Evolutionary conservation across 2,329 filamentous ascomycete species (phyloP), one percentile per base, ranked within the genome.

Genomic region (Colletotrichum plurivorum): DNA sequence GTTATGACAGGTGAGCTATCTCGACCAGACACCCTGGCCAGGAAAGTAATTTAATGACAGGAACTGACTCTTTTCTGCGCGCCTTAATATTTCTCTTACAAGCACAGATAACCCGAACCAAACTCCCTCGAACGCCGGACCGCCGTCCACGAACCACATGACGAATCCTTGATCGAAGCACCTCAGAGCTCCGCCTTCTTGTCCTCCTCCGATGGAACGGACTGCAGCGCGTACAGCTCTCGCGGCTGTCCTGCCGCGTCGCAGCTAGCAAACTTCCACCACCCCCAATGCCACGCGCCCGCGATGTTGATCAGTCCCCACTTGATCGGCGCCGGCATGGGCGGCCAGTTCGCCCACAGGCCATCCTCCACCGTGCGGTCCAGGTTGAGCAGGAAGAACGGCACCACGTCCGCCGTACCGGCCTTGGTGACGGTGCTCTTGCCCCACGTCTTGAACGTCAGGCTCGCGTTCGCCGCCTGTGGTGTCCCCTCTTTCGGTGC

Each of bases 251-350:
- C 89, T 0, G 78, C 75, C 4, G 81, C 78, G 73, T 89, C 85
- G 73, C 89, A 92, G 73, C 89, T 91, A 39, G 88, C 83, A 81
- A 91, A 92, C 79, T 85, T 89, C 89, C 90, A 92, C 84, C 86
- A 87, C 3, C 83, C 81, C 43, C 83, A 84, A 72, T 90, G 83
- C 78, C 84, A 86, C 43, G 85, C 82, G 2, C 88, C 89, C 2
- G 82, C 88, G 51, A 91, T 77, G 73, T 90, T 90, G 43, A 87
- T 82, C 70, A 92, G 73, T 0, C 84, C 85, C 88, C 88, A 92
- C 63, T 84, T 83, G 68, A 91, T 83, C 3, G 87, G 84, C 5
- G 81, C 83, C 1, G 89, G 89, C 81, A 92, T 91, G 0, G 89
- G 88, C 52, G 90, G 90, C 89, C 89, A 92, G 73, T 85, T 84